A percentile compares a stretch with the other conserved stretches of the same genome.
These are phyloP conservation scores for Aspergillus coremiiformis DNA, from an alignment of 495 filamentous ascomycete genomes.

Conservation along the genomic window DNA sequence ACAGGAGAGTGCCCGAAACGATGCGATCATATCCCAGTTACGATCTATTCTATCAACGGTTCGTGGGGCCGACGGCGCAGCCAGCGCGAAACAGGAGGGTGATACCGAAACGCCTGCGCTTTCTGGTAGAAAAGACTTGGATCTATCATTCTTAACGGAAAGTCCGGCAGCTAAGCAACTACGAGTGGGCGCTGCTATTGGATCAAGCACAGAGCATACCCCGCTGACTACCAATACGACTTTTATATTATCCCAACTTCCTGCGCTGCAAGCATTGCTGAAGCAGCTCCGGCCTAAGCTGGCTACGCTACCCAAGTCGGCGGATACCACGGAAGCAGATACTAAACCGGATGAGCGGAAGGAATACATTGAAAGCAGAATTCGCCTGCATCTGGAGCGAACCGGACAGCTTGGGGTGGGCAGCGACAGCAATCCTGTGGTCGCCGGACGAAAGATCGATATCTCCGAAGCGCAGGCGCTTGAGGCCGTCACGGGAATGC, in stretches of 20 bases:
- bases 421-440: conserved; percentile 29
- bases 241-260: conserved; percentile 76
- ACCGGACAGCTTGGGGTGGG: conserved; percentile 36
- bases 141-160: conserved; percentile 48
- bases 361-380: conserved; percentile 70
- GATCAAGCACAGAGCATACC: conserved; percentile 29
- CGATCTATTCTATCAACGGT: conserved; percentile 42
- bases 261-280: conserved; percentile 61
- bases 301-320: conserved; percentile 40
- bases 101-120: conserved; percentile 9
- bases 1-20: conserved; percentile 71
- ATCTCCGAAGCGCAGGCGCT: conserved; percentile 40
- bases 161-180: conserved; percentile 38
- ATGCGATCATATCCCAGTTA: conserved; percentile 59
- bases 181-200: conserved; percentile 35
- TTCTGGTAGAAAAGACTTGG: conserved; percentile 21
- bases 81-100: conserved; percentile 18
- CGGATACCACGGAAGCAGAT: conserved; percentile 27
- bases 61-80: conserved; percentile 23
- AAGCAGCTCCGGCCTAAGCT: conserved; percentile 54
- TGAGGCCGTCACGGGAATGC: conserved; percentile 37
- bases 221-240: conserved; percentile 65
- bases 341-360: conserved; percentile 49
- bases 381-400: conserved; percentile 40
- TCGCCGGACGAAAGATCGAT: conserved; percentile 37